Conservation (phyloP, 495 filamentous ascomycete species). For the Saxispiralis lemnorum region DNA sequence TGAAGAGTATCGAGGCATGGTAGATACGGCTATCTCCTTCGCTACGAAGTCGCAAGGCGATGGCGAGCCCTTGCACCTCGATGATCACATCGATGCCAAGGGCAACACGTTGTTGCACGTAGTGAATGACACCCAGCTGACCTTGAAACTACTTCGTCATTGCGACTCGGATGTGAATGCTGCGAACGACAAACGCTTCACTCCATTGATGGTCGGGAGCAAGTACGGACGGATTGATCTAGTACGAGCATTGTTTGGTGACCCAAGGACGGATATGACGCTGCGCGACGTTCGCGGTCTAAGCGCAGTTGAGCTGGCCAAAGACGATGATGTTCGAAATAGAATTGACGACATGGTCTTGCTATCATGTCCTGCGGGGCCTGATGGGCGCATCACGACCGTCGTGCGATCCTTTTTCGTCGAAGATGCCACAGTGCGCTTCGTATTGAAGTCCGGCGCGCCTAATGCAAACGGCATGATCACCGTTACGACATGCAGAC, state of each 20-base stretch:
- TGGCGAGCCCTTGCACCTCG: conserved; percentile 62
- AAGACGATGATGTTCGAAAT: conserved; percentile 94
- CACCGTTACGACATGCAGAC: conserved; percentile 81
- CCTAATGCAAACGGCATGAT: conserved; percentile 48
- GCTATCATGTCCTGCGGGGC: conserved; percentile 50
- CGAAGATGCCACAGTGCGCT: conserved; percentile 82
- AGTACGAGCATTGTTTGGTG: conserved; percentile 72
- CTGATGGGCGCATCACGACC: conserved; percentile 71
- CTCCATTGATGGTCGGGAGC: conserved; percentile 94
- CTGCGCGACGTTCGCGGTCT: conserved; percentile 76
- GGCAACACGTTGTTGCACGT: conserved; percentile 91
- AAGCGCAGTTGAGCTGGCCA: conserved; percentile 90
- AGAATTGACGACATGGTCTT: conserved; percentile 85
- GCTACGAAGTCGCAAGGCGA: conserved; percentile 62
- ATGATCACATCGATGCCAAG: conserved; percentile 82
- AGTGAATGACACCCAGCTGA: conserved; percentile 67
- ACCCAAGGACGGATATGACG: conserved; percentile 68
- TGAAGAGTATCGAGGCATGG: conserved; percentile 68
- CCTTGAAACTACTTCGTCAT: conserved; percentile 51
- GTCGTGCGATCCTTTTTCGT: conserved; percentile 96
- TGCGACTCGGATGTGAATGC: conserved; percentile 93
- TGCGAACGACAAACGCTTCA: conserved; percentile 88
- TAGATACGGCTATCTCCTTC: conserved; percentile 54
- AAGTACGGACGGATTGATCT: conserved; percentile 93
- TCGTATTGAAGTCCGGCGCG: conserved; percentile 86